Percentiles rank a stretch among this genome's conserved stretches.
Evolutionary conservation across 1,284 basidiomycete species (phyloP).

Genomic region (Puccinia coronata): DNA sequence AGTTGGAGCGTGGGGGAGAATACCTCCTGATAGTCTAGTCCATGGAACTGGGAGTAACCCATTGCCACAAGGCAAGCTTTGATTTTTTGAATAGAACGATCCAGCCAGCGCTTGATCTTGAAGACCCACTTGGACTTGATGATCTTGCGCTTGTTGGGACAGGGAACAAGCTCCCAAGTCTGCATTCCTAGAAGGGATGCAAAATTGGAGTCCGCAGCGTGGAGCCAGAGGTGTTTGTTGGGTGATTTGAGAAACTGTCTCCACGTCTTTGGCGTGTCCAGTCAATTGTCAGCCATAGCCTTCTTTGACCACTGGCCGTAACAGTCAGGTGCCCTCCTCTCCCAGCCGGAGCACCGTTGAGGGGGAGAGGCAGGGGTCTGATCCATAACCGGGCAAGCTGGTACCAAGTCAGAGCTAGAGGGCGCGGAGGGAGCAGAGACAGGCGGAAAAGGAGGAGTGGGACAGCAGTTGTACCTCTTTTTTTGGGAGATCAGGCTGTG

Average conservation of each 20-base stretch:
- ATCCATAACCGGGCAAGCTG: no score
- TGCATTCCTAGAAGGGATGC: neutral
- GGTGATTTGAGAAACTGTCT: neutral
- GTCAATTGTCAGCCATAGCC: no score
- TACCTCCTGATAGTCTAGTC: constrained; percentile 50
- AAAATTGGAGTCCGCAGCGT: neutral
- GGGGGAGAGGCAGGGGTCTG: no score
- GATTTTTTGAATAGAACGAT: neutral
- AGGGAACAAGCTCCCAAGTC: neutral
- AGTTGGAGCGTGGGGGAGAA: constrained; percentile 35
- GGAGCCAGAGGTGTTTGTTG: neutral
- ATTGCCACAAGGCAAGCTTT: constrained; percentile 17
- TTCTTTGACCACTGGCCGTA: no score
- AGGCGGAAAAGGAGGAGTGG: no score
- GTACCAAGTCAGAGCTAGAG: no score
- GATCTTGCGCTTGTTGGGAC: neutral
- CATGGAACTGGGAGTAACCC: constrained; percentile 19
- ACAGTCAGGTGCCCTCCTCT: no score
- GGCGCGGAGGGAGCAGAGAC: no score
- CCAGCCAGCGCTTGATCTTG: neutral
- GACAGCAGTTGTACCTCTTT: no score
- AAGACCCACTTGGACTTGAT: constrained; percentile 2
- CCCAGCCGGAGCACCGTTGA: no score
- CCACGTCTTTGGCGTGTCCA: neutral
- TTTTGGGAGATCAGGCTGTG: no score